Evolutionary conservation across 306 rosid species (phyloP).

Genomic region (Vicia faba): DNA sequence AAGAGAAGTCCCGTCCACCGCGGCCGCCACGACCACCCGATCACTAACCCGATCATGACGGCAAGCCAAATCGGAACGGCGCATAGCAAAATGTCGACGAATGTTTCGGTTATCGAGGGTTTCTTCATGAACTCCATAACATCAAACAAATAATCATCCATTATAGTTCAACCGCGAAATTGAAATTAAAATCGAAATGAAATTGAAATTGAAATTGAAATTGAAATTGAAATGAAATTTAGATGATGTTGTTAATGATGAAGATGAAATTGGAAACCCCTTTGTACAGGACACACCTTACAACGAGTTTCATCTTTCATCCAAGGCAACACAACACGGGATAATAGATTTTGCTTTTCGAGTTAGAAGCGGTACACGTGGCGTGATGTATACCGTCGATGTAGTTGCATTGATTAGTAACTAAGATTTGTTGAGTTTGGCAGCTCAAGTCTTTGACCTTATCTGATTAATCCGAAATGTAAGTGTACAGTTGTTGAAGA

Average conservation of each 20-base stretch:
- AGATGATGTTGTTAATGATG: constrained; percentile 15
- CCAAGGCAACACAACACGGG: constrained; percentile 2
- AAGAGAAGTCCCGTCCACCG: constrained; percentile 91
- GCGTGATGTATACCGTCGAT: constrained; percentile 38
- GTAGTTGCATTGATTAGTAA: neutral
- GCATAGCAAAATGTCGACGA: constrained; percentile 90
- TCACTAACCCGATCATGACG: constrained; percentile 84
- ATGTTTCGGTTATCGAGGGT: constrained; percentile 87
- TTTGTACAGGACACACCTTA: constrained; percentile 21
- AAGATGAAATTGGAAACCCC: neutral
- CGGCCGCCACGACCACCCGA: constrained; percentile 99
- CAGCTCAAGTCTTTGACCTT: constrained; percentile 23
- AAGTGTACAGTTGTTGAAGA: neutral
- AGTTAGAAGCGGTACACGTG: constrained; percentile 37
- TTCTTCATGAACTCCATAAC: constrained; percentile 68
- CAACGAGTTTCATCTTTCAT: constrained; percentile 39
- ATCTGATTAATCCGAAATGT: neutral
- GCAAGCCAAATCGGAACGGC: constrained; percentile 98
- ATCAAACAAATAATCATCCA: constrained; percentile 79
- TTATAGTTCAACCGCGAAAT: constrained; percentile 2
- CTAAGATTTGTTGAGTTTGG: constrained; percentile 31
- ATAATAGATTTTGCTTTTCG: neutral
- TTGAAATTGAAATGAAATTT: neutral
- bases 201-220: neutral
- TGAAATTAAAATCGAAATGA: neutral